Conservation (phyloP, 371 early-diverging fungal genomes). For the Zychaea mexicana region DNA sequence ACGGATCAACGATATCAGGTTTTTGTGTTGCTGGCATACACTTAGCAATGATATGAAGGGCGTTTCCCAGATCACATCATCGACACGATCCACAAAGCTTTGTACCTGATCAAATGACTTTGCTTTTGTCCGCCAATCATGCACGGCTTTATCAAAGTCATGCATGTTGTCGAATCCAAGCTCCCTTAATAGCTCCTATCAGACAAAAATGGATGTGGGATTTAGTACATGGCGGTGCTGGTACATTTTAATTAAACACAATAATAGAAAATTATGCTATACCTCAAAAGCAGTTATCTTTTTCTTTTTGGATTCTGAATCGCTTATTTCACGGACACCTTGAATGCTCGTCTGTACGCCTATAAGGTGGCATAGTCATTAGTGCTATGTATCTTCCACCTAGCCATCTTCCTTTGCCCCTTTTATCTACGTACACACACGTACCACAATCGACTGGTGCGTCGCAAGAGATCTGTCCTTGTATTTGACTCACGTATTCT, state of each 20-base stretch:
- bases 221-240: no score
- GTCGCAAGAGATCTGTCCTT: background rate
- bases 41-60: slow-evolving; percentile 8
- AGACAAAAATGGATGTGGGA: no score
- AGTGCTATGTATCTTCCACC: no score
- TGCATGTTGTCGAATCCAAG: slow-evolving; percentile 1
- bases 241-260: background rate
- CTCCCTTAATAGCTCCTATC: background rate
- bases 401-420: no score
- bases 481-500: background rate
- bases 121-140: slow-evolving; percentile 13
- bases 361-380: background rate
- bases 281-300: background rate
- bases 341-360: background rate
- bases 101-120: slow-evolving; percentile 10
- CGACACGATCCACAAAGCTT: slow-evolving; percentile 10
- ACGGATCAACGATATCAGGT: background rate
- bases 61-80: slow-evolving; percentile 15
- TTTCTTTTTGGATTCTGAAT: background rate
- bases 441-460: background rate
- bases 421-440: no score
- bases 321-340: background rate
- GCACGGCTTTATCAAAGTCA: background rate
- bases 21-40: slow-evolving; percentile 12
- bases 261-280: background rate